Evolutionary conservation across 306 rosid genomes (phyloP).

Genomic region (Cicer judaicum): DNA sequence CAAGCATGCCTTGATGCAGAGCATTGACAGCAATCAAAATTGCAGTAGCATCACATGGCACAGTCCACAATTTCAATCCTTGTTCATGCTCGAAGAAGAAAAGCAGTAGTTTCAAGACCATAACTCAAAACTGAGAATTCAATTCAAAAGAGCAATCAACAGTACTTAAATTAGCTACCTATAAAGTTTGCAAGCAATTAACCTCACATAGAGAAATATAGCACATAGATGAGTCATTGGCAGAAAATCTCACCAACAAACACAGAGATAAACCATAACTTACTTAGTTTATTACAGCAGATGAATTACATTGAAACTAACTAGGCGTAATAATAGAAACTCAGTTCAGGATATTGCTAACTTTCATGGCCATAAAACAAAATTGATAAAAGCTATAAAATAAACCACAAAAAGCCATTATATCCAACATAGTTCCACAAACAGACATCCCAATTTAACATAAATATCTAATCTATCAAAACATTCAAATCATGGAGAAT

Average conservation of each 20-base stretch:
- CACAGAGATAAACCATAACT: neutral
- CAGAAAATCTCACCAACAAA: neutral
- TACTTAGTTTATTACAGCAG: neutral
- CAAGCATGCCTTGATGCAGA: neutral
- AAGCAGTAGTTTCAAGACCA: slow-evolving; percentile 17
- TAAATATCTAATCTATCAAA: neutral
- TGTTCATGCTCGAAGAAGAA: neutral
- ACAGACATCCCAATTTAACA: neutral
- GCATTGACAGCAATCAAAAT: neutral
- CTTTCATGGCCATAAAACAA: neutral
- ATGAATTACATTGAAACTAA: neutral
- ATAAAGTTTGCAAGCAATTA: slow-evolving; percentile 7
- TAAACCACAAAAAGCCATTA: neutral
- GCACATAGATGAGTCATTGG: neutral
- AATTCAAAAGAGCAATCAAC: neutral
- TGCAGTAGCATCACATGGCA: neutral
- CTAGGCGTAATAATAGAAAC: neutral
- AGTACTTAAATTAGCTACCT: neutral
- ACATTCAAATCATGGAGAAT: neutral
- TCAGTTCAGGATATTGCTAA: neutral
- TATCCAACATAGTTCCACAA: neutral
- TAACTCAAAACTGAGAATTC: slow-evolving; percentile 5
- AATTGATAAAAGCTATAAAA: slow-evolving; percentile 9
- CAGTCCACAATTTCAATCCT: neutral
- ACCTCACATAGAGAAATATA: slow-evolving; percentile 22